These are phyloP conservation scores for Xylariaceae sp. DNA, from an alignment of 2,329 filamentous ascomycete genomes.

Conservation along the genomic window DNA sequence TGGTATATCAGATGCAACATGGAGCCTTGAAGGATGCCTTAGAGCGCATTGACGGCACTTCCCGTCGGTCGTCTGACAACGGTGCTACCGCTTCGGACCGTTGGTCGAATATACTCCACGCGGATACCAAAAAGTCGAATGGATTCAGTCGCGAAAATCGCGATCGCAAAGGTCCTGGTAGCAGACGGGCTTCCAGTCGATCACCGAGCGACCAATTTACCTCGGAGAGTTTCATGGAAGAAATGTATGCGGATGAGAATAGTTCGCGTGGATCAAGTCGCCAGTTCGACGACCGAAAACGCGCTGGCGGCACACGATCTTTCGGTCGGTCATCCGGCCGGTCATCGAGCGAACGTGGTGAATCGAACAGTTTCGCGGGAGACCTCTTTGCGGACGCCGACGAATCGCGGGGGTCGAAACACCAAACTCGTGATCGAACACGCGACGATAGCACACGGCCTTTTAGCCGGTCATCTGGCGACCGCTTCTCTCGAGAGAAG, in stretches of 20 bases:
- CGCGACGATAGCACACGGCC: not conserved
- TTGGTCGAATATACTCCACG: not conserved
- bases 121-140: not conserved
- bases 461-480: not conserved
- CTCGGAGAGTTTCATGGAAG: slow-evolving; percentile 1
- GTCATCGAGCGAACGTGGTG: not conserved
- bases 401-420: not conserved
- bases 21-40: slow-evolving; percentile 37
- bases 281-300: too few relatives aligned
- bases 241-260: not conserved
- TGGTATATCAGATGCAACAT: slow-evolving; percentile 51
- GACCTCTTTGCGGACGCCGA: not conserved
- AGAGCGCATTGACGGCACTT: not conserved
- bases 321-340: not conserved
- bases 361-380: too few relatives aligned
- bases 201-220: not conserved
- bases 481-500: slow-evolving; percentile 14
- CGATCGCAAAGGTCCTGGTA: not conserved
- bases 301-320: too few relatives aligned
- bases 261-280: too few relatives aligned
- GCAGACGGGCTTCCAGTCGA: not conserved
- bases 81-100: too few relatives aligned
- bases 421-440: not conserved
- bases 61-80: not conserved
- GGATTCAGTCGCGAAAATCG: not conserved